These are phyloP conservation scores for Multifurca ochricompacta DNA, from an alignment of 768 basidiomycete genomes.

Conservation along the genomic window DNA sequence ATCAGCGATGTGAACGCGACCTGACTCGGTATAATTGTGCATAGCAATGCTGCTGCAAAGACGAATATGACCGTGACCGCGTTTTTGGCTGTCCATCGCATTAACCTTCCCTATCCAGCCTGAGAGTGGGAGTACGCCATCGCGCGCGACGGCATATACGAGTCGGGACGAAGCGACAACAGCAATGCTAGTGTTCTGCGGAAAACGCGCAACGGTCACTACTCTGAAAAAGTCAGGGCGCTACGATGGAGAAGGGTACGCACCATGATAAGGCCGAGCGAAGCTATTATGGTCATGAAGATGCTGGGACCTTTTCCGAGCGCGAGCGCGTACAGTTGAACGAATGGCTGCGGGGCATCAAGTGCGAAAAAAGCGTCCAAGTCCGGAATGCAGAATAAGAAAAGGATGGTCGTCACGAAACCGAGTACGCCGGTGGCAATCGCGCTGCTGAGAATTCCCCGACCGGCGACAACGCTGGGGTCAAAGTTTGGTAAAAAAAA, in stretches of 20 bases:
- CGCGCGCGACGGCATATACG: slow-evolving; percentile 89
- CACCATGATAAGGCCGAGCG: slow-evolving; percentile 79
- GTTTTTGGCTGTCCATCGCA: slow-evolving; percentile 66
- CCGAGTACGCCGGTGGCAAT: slow-evolving; percentile 74
- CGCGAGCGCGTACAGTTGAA: slow-evolving; percentile 78
- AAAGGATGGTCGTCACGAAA: slow-evolving; percentile 69
- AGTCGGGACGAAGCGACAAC: slow-evolving; percentile 86
- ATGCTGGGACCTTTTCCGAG: slow-evolving; percentile 71
- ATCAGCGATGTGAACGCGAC: slow-evolving; percentile 90
- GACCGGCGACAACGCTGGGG: slow-evolving; percentile 63
- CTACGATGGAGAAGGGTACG: slow-evolving; percentile 21
- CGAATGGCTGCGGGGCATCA: slow-evolving; percentile 84
- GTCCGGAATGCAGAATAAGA: slow-evolving; percentile 80
- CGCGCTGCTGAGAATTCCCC: slow-evolving; percentile 73
- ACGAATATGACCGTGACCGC: slow-evolving; percentile 83
- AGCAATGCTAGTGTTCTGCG: slow-evolving; percentile 76
- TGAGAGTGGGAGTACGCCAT: slow-evolving; percentile 82
- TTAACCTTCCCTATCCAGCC: slow-evolving; percentile 77
- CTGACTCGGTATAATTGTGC: slow-evolving; percentile 81
- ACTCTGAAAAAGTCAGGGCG: not conserved
- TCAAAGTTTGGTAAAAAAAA: not conserved
- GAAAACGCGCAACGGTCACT: not conserved
- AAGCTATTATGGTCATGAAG: slow-evolving; percentile 83
- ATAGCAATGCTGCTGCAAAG: slow-evolving; percentile 69
- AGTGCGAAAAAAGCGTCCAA: slow-evolving; percentile 68